Percentiles rank a stretch among this genome's conserved stretches.
Evolutionary conservation across 768 basidiomycete species (phyloP).

Genomic region (Boletus vinaceobasis): DNA sequence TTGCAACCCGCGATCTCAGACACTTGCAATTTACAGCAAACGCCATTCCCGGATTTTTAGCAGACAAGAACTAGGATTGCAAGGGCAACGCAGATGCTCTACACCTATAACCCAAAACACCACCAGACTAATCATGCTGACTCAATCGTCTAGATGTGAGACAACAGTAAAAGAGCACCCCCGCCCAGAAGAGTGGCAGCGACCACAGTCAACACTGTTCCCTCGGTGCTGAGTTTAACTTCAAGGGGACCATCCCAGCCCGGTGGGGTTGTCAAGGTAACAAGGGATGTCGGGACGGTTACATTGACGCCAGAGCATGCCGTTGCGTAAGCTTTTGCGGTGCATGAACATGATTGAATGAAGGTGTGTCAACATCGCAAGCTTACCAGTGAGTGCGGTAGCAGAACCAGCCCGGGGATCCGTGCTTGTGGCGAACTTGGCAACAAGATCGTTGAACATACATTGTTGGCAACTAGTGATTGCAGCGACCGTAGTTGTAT

Average conservation of each 20-base stretch:
- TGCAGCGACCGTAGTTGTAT: constrained; percentile 34
- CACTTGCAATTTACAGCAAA: neutral
- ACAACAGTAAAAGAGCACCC: constrained; percentile 49
- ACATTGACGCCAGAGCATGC: constrained; percentile 43
- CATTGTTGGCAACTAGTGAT: constrained; percentile 63
- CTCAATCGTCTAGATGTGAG: constrained; percentile 40
- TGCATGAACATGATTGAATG: constrained; percentile 6
- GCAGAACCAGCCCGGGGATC: constrained; percentile 60
- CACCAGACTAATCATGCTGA: neutral
- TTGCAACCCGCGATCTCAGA: neutral
- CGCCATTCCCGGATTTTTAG: neutral
- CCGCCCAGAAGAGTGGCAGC: constrained; percentile 46
- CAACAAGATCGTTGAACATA: constrained; percentile 56
- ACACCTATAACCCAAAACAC: neutral
- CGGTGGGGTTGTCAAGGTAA: constrained; percentile 43
- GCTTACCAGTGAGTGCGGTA: constrained; percentile 53
- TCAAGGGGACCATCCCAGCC: constrained; percentile 63
- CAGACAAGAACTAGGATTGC: neutral
- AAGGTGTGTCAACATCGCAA: neutral
- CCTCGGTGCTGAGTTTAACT: constrained; percentile 41
- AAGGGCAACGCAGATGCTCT: neutral
- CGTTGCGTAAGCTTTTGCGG: constrained; percentile 48
- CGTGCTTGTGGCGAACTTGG: constrained; percentile 42
- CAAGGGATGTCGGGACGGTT: constrained; percentile 37
- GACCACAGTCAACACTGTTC: constrained; percentile 43